Evolutionary conservation across 1,284 basidiomycete genomes (phyloP), one percentile per base, ranked within the genome.

Genomic region (Sparassis latifolia): DNA sequence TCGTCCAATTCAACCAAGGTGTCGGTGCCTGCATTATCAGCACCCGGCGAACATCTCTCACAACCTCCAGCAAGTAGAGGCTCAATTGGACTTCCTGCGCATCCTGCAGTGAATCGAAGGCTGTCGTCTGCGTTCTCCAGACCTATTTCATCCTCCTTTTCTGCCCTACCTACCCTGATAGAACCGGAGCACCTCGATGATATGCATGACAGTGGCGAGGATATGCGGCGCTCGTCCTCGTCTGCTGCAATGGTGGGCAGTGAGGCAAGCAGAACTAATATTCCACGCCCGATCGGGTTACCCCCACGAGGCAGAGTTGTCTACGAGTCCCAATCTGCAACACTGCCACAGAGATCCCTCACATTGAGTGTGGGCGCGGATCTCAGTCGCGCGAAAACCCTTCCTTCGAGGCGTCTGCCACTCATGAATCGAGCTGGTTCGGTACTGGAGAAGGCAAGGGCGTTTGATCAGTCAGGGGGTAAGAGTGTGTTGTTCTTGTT

Each of bases 361-460:
- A n/a, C 52, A 5, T 27, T 50, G 12, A 47, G 39, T 20, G 10
- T 33, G 32, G 43, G 50, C 28, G 28, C 53, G 9, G 54, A 57
- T 29, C 56, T 61, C 7, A 54, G 56, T 42, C 56, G 59, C 33
- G 60, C 60, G 33, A 59, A 58, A 43, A 63, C 58, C 5, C 46
- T 58, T 57, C 58, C 53, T 3, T 46, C 55, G 5, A 56, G 32
- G 7, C 40, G 35, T 33, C 53, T n/a, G 53, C 53, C 20, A 52
- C 51, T 10, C 55, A 51, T 40, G 54, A 58, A 31, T 55, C 58
- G 75, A 50, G 73, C 77, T 49, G 81, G 78, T 53, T 50, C 49
- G 10, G 76, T 83, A 29, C 59, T 77, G 5, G 78, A 79, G 56
- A 65, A 75, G 54, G 73, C 75, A 2, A 73, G 65, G 58, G 70